Evolutionary conservation across 768 basidiomycete species (phyloP).

Genomic region (Paxillus ammoniavirescens): DNA sequence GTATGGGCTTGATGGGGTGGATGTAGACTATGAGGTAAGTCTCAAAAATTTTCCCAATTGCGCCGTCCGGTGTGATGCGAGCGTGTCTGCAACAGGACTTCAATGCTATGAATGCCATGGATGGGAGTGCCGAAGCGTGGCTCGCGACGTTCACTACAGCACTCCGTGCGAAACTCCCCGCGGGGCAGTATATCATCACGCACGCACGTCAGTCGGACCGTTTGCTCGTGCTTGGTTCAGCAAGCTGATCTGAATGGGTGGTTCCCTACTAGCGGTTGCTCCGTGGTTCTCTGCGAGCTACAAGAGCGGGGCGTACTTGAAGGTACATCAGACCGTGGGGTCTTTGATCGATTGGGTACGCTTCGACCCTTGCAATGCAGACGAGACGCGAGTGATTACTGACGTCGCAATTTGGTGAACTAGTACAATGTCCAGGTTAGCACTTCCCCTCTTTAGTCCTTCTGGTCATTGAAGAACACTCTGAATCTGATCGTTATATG

Average conservation of each 20-base stretch:
- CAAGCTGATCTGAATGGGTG: neutral
- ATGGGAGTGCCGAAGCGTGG: slow-evolving; percentile 48
- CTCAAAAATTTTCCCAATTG: neutral
- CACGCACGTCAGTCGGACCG: slow-evolving; percentile 34
- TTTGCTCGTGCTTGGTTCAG: slow-evolving; percentile 8
- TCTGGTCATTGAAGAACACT: neutral
- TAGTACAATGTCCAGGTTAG: slow-evolving; percentile 40
- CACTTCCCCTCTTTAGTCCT: neutral
- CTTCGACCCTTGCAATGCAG: neutral
- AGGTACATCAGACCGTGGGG: slow-evolving; percentile 37
- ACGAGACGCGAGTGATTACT: neutral
- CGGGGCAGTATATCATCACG: slow-evolving; percentile 26
- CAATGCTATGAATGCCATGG: slow-evolving; percentile 53
- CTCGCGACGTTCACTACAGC: slow-evolving; percentile 26
- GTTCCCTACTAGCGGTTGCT: slow-evolving; percentile 32
- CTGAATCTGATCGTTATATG: neutral
- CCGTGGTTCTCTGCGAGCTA: slow-evolving; percentile 40
- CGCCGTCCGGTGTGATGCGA: neutral
- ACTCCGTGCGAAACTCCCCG: slow-evolving; percentile 25
- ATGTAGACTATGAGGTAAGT: slow-evolving; percentile 67
- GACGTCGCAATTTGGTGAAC: neutral
- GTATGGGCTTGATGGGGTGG: slow-evolving; percentile 64
- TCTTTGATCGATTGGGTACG: slow-evolving; percentile 41
- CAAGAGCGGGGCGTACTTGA: slow-evolving; percentile 38
- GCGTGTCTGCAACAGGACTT: slow-evolving; percentile 46